Evolutionary conservation across 192 early-diverging fungal species (phyloP).

Genomic region (Mortierella antarctica): DNA sequence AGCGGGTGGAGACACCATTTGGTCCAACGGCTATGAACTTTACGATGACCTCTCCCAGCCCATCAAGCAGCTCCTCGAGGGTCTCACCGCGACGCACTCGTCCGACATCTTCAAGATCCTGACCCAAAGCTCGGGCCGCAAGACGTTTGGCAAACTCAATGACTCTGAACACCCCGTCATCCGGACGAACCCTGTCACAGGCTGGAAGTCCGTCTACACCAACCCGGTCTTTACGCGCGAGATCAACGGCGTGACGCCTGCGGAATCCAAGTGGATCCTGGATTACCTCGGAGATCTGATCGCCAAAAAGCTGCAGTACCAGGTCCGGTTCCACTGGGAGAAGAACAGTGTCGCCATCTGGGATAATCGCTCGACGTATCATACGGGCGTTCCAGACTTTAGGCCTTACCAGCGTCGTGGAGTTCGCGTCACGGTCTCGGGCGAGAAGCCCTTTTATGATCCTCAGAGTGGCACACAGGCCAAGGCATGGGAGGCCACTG

Average conservation of each 20-base stretch:
- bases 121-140: slow-evolving; percentile 38
- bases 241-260: slow-evolving; percentile 60
- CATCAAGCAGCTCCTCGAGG: slow-evolving; percentile 65
- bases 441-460: slow-evolving; percentile 41
- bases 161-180: slow-evolving; percentile 59
- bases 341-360: slow-evolving; percentile 74
- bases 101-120: slow-evolving; percentile 41
- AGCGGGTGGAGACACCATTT: slow-evolving; percentile 56
- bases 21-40: slow-evolving; percentile 54
- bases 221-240: slow-evolving; percentile 71
- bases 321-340: slow-evolving; percentile 67
- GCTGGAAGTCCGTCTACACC: slow-evolving; percentile 73
- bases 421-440: slow-evolving; percentile 42
- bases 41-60: slow-evolving; percentile 62
- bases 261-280: slow-evolving; percentile 67
- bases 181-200: slow-evolving; percentile 77
- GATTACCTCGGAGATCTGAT: slow-evolving; percentile 67
- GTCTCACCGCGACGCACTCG: slow-evolving; percentile 64
- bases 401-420: slow-evolving; percentile 40
- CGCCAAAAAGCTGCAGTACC: slow-evolving; percentile 61
- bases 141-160: slow-evolving; percentile 51
- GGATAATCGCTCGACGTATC: slow-evolving; percentile 70
- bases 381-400: slow-evolving; percentile 58
- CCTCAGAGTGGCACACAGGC: slow-evolving; percentile 33
- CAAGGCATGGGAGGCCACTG: slow-evolving; percentile 34